Evolutionary conservation across 306 rosid genomes (phyloP), one percentile per base, ranked within the genome.

Genomic region (Canavalia ensiformis): DNA sequence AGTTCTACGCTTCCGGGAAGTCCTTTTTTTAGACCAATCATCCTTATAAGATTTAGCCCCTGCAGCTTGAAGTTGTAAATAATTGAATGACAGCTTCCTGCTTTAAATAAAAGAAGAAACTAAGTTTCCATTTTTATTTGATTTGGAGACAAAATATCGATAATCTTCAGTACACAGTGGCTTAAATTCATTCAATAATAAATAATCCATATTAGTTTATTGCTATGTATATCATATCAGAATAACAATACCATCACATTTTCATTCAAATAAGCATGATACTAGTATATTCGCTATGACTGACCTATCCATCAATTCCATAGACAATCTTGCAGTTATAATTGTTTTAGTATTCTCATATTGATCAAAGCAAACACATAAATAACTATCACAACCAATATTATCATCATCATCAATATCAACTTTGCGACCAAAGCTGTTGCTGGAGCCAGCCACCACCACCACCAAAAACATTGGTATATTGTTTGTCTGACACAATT

Each of bases 11-110:
- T 77, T 90, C 72, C 87, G 86, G 33, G 93, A 88, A 60, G 81
- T 90, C 80, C 88, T 95, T 85, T 86, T 91, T 85, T 84, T 93
- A 44, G 87, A 30, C 84, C 92, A 89, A 84, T 91, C 97, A 58
- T 93, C 97, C 88, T 89, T 91, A 77, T 83, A 84, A 57, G 91
- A 82, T 85, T 84, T 93, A 63, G 31, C 81, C 57, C 85, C 90
- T 66, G 95, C 86, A 68, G 92, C 89, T 80, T 85, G 89, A 70
- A 89, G 97, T 84, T 91, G 97, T 55, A 95, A 88, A 89, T 91
- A 91, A 84, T 93, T 89, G 92, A 95, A 88, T 63, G 99, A 95
- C 80, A 93, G 88, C 88, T 86, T 88, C 96, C 99, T 95, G 91
- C 81, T 88, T 76, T 71, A 80, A 72, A 71, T 83, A 83, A 68